Conservation (phyloP, 78 protist species). For the Carpediemonas membranifera region DNA sequence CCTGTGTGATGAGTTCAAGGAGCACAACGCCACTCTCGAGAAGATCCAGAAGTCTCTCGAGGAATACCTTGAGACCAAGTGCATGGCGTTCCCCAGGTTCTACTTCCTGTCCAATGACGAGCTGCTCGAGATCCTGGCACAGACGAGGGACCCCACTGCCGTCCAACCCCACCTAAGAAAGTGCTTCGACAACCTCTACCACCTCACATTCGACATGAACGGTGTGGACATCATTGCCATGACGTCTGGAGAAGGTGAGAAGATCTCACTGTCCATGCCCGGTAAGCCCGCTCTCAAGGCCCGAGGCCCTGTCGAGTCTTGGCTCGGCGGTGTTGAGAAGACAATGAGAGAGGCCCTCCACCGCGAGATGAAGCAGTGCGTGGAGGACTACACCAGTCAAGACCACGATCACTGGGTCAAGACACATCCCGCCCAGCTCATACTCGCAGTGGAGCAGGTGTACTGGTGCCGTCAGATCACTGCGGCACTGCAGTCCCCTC, state of each 20-base stretch:
- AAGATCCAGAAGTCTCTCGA: conserved; percentile 60
- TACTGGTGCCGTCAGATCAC: too few relatives aligned
- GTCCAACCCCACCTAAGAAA: conserved; percentile 23
- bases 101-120: too few relatives aligned
- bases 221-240: conserved; percentile 38
- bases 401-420: not conserved
- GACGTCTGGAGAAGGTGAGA: conserved; percentile 51
- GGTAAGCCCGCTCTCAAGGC: conserved; percentile 35
- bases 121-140: conserved; percentile 57
- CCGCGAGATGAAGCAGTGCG: not conserved
- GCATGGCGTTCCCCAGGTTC: conserved; percentile 68
- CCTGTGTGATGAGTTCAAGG: conserved; percentile 1
- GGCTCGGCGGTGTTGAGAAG: conserved; percentile 52
- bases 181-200: conserved; percentile 11
- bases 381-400: not conserved
- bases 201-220: conserved; percentile 17
- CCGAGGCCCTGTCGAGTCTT: conserved; percentile 44
- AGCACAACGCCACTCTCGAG: conserved; percentile 52
- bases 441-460: not conserved
- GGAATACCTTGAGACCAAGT: conserved; percentile 58
- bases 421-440: not conserved
- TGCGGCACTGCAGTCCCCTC: too few relatives aligned
- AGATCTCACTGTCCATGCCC: conserved; percentile 21
- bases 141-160: conserved; percentile 20
- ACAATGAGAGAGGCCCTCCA: conserved; percentile 17